Base-by-base conservation (phyloP, 2,329 filamentous ascomycete genomes). In the Calonectria naviculata region DNA sequence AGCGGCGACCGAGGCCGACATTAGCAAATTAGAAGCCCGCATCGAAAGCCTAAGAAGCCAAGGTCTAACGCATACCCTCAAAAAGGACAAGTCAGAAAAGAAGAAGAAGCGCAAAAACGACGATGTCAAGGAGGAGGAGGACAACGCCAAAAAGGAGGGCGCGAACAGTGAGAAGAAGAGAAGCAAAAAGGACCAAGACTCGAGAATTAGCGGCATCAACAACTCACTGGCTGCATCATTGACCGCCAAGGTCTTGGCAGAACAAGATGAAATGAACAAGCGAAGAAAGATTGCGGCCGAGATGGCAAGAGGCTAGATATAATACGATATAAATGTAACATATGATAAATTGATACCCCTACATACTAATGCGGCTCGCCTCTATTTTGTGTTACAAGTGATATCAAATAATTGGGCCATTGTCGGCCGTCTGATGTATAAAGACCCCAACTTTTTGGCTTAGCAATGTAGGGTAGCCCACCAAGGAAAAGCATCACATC, bases 171-270 rank as follows among this genome's bases (percentile, higher is more conserved):
- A 73, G 5, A 70, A 71, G 15, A 78, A 78, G 49, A 67, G 68
- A 24, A 69, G 71, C 36, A 86, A 83, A 70, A 82, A 81, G 68
- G 73, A 76, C 12, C 65, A 74, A 1, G 79, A 82, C 46, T 80
- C 80, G 1, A 83, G 85, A 58, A 81, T 85, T 56, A 85, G 87
- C 65, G 91, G 93, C 13, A 98, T 98, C 82, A 98, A 98, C 81
- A 97, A 98, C 77, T 87, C 94, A 0, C 90, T 94, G 67, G 97
- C 97, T 0, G 95, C 96, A 0, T 93, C 92, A 4, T 84, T 99
- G 49, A 97, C 96, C 0, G 94, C 93, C 0, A 95, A 92, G 76
- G 95, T 99, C 0, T 82, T 98, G 29, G 93, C 93, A 28, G 96
- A 98, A 78, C 94, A 98, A 81, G 93, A 96, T 62, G 91, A 93